Evolutionary conservation across 768 basidiomycete species (phyloP).

Genomic region (Trametes cingulata): DNA sequence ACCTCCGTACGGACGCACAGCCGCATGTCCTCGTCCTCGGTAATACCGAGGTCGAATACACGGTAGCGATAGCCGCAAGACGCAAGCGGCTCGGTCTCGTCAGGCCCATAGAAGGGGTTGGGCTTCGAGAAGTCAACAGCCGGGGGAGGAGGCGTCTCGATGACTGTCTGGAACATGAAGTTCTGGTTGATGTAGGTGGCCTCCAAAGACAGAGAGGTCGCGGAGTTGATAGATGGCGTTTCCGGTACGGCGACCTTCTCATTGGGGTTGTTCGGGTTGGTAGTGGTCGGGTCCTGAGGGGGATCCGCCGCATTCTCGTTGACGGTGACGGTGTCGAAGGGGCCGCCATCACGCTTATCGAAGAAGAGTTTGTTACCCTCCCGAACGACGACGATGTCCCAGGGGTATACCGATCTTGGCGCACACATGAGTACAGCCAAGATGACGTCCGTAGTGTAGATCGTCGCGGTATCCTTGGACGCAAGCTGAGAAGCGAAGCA

Average conservation of each 20-base stretch:
- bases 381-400: constrained; percentile 95
- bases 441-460: constrained; percentile 95
- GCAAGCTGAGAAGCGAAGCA: constrained; percentile 56
- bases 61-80: constrained; percentile 97
- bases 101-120: constrained; percentile 94
- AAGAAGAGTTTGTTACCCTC: constrained; percentile 94
- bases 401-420: constrained; percentile 92
- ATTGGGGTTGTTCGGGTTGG: constrained; percentile 74
- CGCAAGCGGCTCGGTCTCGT: constrained; percentile 93
- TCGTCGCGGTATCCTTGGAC: constrained; percentile 73
- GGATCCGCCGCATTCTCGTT: constrained; percentile 99
- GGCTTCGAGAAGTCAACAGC: constrained; percentile 78
- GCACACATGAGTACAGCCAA: constrained; percentile 96
- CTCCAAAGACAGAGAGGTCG: constrained; percentile 91
- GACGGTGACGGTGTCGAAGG: constrained; percentile 96
- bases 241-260: constrained; percentile 67
- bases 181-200: constrained; percentile 99
- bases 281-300: constrained; percentile 77
- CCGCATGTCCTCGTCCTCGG: constrained; percentile 87
- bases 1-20: constrained; percentile 96
- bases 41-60: constrained; percentile 88
- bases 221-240: constrained; percentile 85
- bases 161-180: constrained; percentile 94
- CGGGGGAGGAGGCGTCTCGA: constrained; percentile 62
- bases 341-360: constrained; percentile 96